phyloP scores from a whole-genome alignment of 495 filamentous ascomycete species.

The Annulohypoxylon stygium region DNA sequence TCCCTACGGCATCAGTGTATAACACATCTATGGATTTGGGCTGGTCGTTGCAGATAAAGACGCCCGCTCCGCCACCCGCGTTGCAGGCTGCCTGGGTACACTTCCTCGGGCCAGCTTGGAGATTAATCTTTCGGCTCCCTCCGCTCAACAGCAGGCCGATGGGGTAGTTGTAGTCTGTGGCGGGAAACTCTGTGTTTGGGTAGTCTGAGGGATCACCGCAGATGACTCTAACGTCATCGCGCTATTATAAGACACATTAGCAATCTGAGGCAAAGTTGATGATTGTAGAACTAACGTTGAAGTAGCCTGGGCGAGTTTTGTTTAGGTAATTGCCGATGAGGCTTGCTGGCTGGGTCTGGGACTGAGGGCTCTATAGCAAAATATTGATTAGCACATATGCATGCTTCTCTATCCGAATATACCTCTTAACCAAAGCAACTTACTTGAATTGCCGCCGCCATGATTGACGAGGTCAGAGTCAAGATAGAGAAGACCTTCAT shows the following conservation, averaged over 20 bases:
- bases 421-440: neutral
- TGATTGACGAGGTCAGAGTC: slow-evolving; percentile 19
- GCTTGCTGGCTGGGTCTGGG: neutral
- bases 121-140: slow-evolving; percentile 3
- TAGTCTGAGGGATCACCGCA: slow-evolving; percentile 32
- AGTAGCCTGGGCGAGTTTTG: neutral
- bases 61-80: slow-evolving; percentile 24
- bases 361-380: neutral
- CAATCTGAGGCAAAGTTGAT: neutral
- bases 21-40: slow-evolving; percentile 14
- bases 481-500: slow-evolving; percentile 28
- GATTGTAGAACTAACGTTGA: neutral
- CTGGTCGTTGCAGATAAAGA: slow-evolving; percentile 40
- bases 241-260: slow-evolving; percentile 15
- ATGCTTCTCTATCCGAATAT: no score
- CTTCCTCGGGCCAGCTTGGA: slow-evolving; percentile 32
- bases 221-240: slow-evolving; percentile 32
- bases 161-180: slow-evolving; percentile 35
- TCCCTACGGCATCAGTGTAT: slow-evolving; percentile 37
- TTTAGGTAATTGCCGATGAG: neutral
- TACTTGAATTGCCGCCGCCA: slow-evolving; percentile 25
- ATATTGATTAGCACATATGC: neutral
- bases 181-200: slow-evolving; percentile 20
- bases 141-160: slow-evolving; percentile 28
- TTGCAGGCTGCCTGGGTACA: slow-evolving; percentile 31